Base-by-base conservation (phyloP, 177 flowering plant genomes). In the Tripterygium wilfordii region DNA sequence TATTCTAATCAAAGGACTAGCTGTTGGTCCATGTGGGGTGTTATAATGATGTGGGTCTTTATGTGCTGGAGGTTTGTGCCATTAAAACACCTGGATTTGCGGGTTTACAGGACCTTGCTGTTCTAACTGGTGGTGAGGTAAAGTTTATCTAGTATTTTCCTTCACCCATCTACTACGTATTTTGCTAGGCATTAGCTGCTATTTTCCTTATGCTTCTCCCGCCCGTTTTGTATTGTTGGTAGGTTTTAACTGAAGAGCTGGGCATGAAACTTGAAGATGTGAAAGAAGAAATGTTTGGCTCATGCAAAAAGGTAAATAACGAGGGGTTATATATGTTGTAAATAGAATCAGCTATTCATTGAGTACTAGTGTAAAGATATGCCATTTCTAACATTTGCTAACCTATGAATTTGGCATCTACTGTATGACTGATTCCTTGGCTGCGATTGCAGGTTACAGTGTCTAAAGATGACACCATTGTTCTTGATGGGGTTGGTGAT, bases 1-100 rank as follows among this genome's bases (percentile, higher is more conserved):
- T 32, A 30, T 23, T 8, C 20, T 15, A 15, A 9, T 3, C 3
- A 4, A 17, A 38, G 2, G 26, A 13, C 10, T 10, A 20, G 5
- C 12, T 20, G 26, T 2, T 16, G 12, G 5, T 41, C 6, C 19
- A 10, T 20, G 14, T 40, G 43, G 14, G 3, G 43, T 5, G 4
- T 40, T 40, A 19, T 25, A n/a, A 2, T 30, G 33, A 36, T 24
- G 14, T 45, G 31, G 16, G 17, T 18, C 26, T 23, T 1, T 23
- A 8, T 44, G 42, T 22, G 29, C 36, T 45, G 9, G 42, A 91
- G 97, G 88, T 90, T 14, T 90, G 95, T 75, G 92, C 96, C 24
- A 69, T 90, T 13, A 94, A 94, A 63, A 94, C 97, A n/a, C 97
- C 97, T 49, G 97, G 96, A 4, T 94, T 89, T 78, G 99, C 90